These are phyloP conservation scores for Syzygium oleosum DNA, from an alignment of 345 rosid genomes.

Conservation along the genomic window DNA sequence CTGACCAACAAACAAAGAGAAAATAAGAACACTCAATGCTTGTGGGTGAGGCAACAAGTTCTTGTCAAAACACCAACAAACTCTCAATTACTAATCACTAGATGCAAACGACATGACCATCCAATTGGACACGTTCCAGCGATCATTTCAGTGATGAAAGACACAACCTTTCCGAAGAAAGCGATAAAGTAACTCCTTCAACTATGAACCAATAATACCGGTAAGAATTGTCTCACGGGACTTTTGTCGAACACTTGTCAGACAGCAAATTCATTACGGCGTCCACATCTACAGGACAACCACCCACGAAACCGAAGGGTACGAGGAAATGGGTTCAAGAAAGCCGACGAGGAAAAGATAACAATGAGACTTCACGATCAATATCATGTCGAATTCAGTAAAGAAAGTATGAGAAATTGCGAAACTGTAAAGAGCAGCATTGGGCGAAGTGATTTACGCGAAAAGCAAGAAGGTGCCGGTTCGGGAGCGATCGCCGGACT, in stretches of 20 bases:
- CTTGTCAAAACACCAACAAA: background rate
- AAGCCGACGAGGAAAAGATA: background rate
- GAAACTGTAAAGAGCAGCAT: background rate
- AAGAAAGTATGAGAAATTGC: background rate
- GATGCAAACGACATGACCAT: background rate
- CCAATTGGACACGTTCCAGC: background rate
- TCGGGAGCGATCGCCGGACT: background rate
- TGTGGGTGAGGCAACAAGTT: background rate
- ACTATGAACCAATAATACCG: background rate
- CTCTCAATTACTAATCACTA: background rate
- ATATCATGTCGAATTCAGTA: background rate
- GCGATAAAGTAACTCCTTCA: background rate
- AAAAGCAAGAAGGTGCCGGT: background rate
- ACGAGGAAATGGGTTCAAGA: background rate
- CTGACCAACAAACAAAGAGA: background rate
- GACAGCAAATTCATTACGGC: background rate
- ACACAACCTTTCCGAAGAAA: background rate
- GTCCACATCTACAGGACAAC: background rate
- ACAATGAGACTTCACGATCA: background rate
- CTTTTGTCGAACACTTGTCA: background rate
- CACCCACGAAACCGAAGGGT: background rate
- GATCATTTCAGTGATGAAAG: background rate
- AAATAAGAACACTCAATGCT: background rate
- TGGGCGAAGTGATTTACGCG: background rate
- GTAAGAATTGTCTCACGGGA: background rate